Conservation (phyloP, 768 basidiomycete species). For the Kwoniella heveanensis region DNA sequence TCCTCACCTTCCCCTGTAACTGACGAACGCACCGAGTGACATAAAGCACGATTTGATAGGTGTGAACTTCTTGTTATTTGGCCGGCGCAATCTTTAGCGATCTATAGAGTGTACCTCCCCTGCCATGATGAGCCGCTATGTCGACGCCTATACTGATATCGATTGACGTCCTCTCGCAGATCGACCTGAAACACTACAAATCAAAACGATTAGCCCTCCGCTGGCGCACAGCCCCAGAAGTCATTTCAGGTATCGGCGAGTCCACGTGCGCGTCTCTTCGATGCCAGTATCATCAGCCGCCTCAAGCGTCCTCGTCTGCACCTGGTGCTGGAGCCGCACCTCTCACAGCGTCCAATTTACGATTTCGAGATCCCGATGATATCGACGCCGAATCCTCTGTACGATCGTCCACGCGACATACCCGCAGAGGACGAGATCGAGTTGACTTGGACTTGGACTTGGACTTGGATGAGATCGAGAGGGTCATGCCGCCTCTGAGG, state of each 20-base stretch:
- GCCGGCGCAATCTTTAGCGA: too few species aligned
- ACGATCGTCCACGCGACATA: background rate
- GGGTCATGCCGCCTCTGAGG: constrained; percentile 60
- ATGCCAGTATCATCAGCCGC: constrained; percentile 67
- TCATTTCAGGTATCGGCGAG: constrained; percentile 80
- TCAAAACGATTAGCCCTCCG: constrained; percentile 85
- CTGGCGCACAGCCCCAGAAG: constrained; percentile 91
- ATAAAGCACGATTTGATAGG: too few species aligned
- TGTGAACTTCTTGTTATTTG: too few species aligned
- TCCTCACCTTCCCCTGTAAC: too few species aligned
- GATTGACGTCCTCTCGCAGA: constrained; percentile 29
- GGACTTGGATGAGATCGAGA: too few species aligned
- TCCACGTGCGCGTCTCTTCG: constrained; percentile 86
- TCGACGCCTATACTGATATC: background rate
- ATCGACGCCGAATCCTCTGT: background rate
- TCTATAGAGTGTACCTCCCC: too few species aligned
- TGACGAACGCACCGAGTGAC: too few species aligned
- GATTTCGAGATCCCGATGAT: constrained; percentile 13
- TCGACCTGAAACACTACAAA: constrained; percentile 93
- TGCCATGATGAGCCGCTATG: too few species aligned
- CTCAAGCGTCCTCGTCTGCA: background rate
- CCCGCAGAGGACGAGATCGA: background rate
- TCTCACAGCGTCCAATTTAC: background rate
- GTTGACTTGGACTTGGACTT: background rate
- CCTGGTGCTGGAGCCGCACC: background rate